Conservation (phyloP, 2,329 filamentous ascomycete species). For the Xylaria sp. region DNA sequence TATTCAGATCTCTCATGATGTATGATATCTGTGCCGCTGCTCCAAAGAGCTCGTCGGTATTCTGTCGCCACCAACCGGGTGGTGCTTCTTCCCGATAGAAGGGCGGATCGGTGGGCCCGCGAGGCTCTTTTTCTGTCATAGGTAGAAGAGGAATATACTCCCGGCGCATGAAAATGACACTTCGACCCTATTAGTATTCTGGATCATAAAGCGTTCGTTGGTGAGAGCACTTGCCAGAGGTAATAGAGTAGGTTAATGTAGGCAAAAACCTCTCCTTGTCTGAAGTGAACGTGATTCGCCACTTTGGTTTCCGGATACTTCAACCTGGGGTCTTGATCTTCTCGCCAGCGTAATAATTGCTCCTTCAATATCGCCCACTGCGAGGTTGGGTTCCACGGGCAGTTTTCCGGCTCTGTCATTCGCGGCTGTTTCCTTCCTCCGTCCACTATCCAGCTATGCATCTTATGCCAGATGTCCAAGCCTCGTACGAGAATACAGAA, state of each 20-base stretch:
- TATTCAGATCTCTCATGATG: conserved; percentile 36
- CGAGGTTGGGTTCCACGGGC: conserved; percentile 32
- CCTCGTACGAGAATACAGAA: conserved; percentile 35
- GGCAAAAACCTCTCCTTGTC: conserved; percentile 36
- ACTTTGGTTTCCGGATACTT: conserved; percentile 35
- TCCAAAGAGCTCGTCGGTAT: conserved; percentile 33
- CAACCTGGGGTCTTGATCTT: conserved; percentile 33
- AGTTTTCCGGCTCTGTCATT: conserved; percentile 33
- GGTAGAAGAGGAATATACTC: conserved; percentile 34
- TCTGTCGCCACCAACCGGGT: conserved; percentile 33
- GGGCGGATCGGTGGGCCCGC: conserved; percentile 32
- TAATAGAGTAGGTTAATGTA: conserved; percentile 36
- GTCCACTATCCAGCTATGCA: conserved; percentile 37
- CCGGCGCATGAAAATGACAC: conserved; percentile 27
- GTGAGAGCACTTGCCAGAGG: conserved; percentile 28
- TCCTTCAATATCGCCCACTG: conserved; percentile 32
- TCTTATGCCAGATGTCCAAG: conserved; percentile 35
- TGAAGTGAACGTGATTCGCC: conserved; percentile 32
- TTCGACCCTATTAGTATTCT: conserved; percentile 8
- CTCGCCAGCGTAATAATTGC: conserved; percentile 31
- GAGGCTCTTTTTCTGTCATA: conserved; percentile 30
- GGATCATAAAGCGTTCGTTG: not conserved
- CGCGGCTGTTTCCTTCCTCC: conserved; percentile 32
- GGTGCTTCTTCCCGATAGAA: conserved; percentile 33
- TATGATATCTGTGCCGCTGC: conserved; percentile 34